Percentiles rank a stretch among this genome's conserved stretches.
These are phyloP conservation scores for Auxenochlorella pyrenoidosa DNA, from an alignment of 139 green algal species.

Conservation along the genomic window DNA sequence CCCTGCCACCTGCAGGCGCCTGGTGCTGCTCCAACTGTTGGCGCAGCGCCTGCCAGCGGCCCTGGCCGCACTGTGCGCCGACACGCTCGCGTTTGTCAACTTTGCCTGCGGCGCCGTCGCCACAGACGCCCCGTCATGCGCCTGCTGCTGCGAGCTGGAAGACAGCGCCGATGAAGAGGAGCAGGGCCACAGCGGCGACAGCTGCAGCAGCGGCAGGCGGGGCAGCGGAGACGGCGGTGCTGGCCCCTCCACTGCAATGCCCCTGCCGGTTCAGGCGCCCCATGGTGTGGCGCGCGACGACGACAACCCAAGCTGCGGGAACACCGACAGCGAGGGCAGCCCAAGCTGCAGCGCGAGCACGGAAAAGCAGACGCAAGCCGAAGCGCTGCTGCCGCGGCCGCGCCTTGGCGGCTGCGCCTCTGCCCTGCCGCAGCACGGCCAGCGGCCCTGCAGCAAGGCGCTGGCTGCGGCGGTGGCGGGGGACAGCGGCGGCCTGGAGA, in stretches of 20 bases:
- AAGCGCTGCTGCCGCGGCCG: no score
- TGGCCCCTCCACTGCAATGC: neutral
- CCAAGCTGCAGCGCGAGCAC: no score
- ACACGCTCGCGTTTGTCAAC: conserved; percentile 28
- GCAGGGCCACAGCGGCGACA: neutral
- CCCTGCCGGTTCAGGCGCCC: neutral
- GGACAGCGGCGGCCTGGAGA: neutral
- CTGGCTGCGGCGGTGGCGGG: neutral
- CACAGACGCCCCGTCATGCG: neutral
- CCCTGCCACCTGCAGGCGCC: neutral
- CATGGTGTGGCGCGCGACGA: neutral
- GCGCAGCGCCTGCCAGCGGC: conserved; percentile 7
- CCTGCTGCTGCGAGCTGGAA: conserved; percentile 11
- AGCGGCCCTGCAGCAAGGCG: neutral
- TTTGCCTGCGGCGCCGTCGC: neutral
- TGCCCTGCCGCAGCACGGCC: neutral
- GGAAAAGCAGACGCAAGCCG: no score
- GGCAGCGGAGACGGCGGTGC: neutral
- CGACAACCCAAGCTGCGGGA: neutral
- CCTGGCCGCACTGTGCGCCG: neutral
- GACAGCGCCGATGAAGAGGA: neutral
- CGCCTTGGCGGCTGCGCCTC: no score
- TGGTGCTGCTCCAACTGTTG: neutral
- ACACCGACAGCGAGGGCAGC: neutral
- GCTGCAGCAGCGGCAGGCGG: neutral